Evolutionary conservation across 2,329 filamentous ascomycete species (phyloP).

Genomic region (Grosmannia huntii): DNA sequence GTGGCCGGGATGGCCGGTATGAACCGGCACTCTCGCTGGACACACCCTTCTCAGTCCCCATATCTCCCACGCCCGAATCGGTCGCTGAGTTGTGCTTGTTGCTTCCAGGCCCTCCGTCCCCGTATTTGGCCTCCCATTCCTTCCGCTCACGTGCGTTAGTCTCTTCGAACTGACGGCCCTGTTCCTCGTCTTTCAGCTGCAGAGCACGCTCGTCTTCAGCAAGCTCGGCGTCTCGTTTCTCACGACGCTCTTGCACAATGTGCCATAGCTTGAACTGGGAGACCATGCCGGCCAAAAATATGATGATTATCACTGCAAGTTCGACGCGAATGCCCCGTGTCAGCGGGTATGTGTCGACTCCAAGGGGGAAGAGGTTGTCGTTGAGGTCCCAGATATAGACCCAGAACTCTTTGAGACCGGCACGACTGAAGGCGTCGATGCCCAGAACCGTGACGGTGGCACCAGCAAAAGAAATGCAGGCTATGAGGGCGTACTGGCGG

Average conservation of each 20-base stretch:
- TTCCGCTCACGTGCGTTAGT: slow-evolving; percentile 47
- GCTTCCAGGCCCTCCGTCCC: slow-evolving; percentile 25
- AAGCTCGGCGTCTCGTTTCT: slow-evolving; percentile 35
- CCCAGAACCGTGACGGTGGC: slow-evolving; percentile 69
- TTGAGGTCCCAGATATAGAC: slow-evolving; percentile 82
- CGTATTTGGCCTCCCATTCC: slow-evolving; percentile 70
- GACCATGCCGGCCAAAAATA: slow-evolving; percentile 62
- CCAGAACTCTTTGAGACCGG: slow-evolving; percentile 96
- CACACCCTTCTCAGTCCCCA: slow-evolving; percentile 31
- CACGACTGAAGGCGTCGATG: slow-evolving; percentile 79
- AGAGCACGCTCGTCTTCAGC: slow-evolving; percentile 39
- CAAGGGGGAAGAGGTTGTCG: slow-evolving; percentile 62
- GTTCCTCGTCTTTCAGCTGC: slow-evolving; percentile 54
- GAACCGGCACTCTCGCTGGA: slow-evolving; percentile 20
- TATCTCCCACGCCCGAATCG: slow-evolving; percentile 39
- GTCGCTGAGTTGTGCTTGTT: slow-evolving; percentile 22
- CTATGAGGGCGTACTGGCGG: slow-evolving; percentile 64
- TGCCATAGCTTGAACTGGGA: slow-evolving; percentile 83
- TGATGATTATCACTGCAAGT: slow-evolving; percentile 61
- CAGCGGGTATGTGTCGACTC: slow-evolving; percentile 66
- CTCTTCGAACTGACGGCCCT: slow-evolving; percentile 54
- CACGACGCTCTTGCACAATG: slow-evolving; percentile 52
- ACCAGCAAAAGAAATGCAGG: slow-evolving; percentile 65
- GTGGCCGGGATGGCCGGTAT: slow-evolving; percentile 20
- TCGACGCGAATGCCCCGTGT: slow-evolving; percentile 81